Evolutionary conservation across 805 yeast genomes (phyloP), one percentile per base, ranked within the genome.

Genomic region (Yarrowia porcina): DNA sequence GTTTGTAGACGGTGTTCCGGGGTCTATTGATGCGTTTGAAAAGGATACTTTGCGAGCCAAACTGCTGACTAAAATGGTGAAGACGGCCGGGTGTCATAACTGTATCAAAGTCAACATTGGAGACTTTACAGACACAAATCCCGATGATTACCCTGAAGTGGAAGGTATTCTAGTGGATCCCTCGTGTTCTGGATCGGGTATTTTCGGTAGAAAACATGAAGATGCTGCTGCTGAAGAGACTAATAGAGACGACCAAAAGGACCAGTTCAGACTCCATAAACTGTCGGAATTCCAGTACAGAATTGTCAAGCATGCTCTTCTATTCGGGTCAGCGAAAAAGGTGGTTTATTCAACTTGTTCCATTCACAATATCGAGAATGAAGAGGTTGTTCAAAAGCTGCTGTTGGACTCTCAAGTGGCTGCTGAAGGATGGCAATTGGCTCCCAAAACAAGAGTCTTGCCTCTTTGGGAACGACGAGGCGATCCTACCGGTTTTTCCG

Each of bases 181-280:
- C 0, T 90, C 97, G 3, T 94, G 99, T 73, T 90, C 97, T 23
- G 99, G 99, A 0, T 88, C 96, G 50, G 99, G 99, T 3, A 94
- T 94, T 42, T 93, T 93, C 76, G 97, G 97, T n/a, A 77, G 96
- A 36, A 89, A 87, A 2, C 75, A 74, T 23, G 80, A 76, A 39
- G 82, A 82, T 3, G 65, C 62, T 5, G 67, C 66, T 10, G 65
- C 66, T 0, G 64, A 57, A 28, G 44, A 35, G 64, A 62, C 50
- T 36, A 52, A 52, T 44, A 4, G 59, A 17, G 59, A 52, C 44
- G 64, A 50, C 36, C 67, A 67, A 33, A 76, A 74, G n/a, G 64
- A 67, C 25, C 64, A 63, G 42, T 82, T 82, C 65, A 77, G 97
- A 70, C 77, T 96, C 52, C 79, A 80, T 21, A 89, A 87, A 69